A percentile compares a stretch with the other conserved stretches of the same genome.
These are phyloP conservation scores for Botrytis sinoallii DNA, from an alignment of 2,329 filamentous ascomycete species.

Conservation along the genomic window DNA sequence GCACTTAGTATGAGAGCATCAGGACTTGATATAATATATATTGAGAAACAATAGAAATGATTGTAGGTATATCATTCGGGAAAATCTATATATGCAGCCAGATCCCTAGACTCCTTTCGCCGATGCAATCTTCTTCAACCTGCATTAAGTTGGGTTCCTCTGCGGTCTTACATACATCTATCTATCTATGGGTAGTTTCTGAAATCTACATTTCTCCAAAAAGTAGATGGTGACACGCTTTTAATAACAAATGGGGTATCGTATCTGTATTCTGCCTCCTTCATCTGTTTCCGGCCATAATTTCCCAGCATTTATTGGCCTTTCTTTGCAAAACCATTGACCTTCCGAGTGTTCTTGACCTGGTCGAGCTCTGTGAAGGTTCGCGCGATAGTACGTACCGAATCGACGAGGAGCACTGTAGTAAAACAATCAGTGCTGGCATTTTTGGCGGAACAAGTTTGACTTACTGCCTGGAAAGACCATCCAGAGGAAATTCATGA, in stretches of 20 bases:
- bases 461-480: constrained; percentile 53
- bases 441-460: neutral
- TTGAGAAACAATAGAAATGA: neutral
- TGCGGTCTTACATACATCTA: neutral
- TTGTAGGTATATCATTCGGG: neutral
- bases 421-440: neutral
- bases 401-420: constrained; percentile 40
- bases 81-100: neutral
- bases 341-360: constrained; percentile 20
- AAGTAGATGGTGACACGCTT: neutral
- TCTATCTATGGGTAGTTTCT: neutral
- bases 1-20: neutral
- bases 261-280: neutral
- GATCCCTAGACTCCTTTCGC: neutral
- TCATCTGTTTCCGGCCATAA: neutral
- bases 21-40: neutral
- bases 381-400: constrained; percentile 38
- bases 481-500: constrained; percentile 61
- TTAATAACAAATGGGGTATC: neutral
- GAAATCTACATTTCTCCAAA: neutral
- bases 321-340: constrained; percentile 5
- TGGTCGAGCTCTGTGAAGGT: constrained; percentile 40
- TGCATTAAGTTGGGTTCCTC: neutral
- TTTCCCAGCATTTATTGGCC: neutral
- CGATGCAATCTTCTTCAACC: neutral